Conservation (phyloP, 495 filamentous ascomycete genomes). For the Astrothelium macrocarpum region DNA sequence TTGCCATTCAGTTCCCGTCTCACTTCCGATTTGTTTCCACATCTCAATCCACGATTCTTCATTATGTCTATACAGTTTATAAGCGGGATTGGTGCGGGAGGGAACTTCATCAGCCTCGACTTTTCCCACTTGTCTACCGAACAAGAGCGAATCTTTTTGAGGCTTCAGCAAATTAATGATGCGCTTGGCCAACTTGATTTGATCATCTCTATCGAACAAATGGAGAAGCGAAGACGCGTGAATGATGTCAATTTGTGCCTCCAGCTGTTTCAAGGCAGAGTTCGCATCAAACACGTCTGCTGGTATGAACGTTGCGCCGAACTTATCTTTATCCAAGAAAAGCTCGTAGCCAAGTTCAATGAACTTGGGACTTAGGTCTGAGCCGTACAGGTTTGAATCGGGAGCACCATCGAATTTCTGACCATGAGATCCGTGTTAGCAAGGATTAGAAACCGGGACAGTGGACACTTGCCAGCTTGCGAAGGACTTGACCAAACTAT, state of each 20-base stretch:
- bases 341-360: constrained; percentile 41
- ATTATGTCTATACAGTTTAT: constrained; percentile 39
- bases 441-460: not conserved
- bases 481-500: constrained; percentile 20
- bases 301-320: constrained; percentile 40
- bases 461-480: constrained; percentile 13
- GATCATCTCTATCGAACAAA: constrained; percentile 46
- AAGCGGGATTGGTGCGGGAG: constrained; percentile 13
- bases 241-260: constrained; percentile 45
- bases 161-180: constrained; percentile 39
- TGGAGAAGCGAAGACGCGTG: constrained; percentile 50
- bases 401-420: constrained; percentile 20
- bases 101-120: constrained; percentile 24
- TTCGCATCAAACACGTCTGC: constrained; percentile 44
- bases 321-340: constrained; percentile 35
- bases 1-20: constrained; percentile 39
- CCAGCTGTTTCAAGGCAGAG: constrained; percentile 29
- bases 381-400: constrained; percentile 30
- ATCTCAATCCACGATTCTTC: constrained; percentile 36
- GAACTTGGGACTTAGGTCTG: constrained; percentile 36
- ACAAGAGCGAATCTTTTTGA: constrained; percentile 35
- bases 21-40: constrained; percentile 42
- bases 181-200: constrained; percentile 39
- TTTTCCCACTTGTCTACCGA: constrained; percentile 42
- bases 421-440: not conserved